These are phyloP conservation scores for Globisporangium echinulatum DNA, from an alignment of 352 stramenopile species.

Conservation along the genomic window DNA sequence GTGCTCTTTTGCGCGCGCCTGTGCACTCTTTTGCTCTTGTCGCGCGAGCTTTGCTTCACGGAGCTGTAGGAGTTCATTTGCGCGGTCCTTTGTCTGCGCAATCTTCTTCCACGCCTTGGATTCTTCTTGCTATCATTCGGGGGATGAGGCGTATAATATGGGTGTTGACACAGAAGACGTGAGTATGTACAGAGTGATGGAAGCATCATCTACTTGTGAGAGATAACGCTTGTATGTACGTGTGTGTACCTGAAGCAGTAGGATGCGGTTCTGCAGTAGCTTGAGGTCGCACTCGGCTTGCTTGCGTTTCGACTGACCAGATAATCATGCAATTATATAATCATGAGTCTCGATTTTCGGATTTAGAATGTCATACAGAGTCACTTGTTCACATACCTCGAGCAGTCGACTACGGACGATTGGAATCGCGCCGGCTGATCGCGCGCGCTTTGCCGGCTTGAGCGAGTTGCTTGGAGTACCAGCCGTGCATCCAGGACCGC, in stretches of 20 bases:
- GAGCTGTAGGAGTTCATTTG: slow-evolving; percentile 62
- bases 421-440: slow-evolving; percentile 36
- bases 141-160: background rate
- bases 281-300: slow-evolving; percentile 70
- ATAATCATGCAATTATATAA: background rate
- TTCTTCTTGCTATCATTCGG: slow-evolving; percentile 45
- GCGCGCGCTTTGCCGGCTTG: slow-evolving; percentile 22
- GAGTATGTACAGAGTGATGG: no score
- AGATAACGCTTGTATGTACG: no score
- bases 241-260: slow-evolving; percentile 41
- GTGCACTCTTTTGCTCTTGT: slow-evolving; percentile 35
- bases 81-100: slow-evolving; percentile 63
- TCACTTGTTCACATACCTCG: slow-evolving; percentile 18
- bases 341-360: background rate
- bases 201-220: no score
- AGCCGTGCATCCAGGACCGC: background rate
- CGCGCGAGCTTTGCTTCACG: slow-evolving; percentile 45
- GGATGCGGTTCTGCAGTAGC: slow-evolving; percentile 66
- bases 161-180: no score
- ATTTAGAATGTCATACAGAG: no score
- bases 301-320: slow-evolving; percentile 49
- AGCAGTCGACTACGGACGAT: slow-evolving; percentile 46
- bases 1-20: slow-evolving; percentile 33
- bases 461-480: background rate
- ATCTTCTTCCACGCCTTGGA: slow-evolving; percentile 78